These are phyloP conservation scores for Fusarium sp. DNA, from an alignment of 2,329 filamentous ascomycete species.

Conservation along the genomic window DNA sequence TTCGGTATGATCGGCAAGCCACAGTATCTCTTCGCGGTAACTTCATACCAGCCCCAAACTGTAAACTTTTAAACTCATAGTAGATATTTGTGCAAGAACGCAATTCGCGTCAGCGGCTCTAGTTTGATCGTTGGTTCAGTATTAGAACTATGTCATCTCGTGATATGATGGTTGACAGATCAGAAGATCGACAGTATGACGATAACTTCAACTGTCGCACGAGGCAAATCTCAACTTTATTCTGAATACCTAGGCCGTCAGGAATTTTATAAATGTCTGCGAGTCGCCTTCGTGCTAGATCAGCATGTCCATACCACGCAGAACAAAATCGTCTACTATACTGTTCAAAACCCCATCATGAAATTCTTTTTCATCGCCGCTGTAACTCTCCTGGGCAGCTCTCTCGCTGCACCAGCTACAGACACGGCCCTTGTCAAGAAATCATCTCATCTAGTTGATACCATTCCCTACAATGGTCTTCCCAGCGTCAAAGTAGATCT, in stretches of 20 bases:
- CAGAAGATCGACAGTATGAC: neutral
- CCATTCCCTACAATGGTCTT: neutral
- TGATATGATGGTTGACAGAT: neutral
- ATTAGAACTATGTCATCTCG: neutral
- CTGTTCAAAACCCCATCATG: neutral
- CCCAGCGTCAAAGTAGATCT: neutral
- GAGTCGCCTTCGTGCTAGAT: rapidly evolving
- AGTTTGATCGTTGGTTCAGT: rapidly evolving
- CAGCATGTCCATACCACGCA: no score
- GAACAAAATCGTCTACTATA: neutral
- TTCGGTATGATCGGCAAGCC: conserved; percentile 2
- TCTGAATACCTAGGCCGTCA: rapidly evolving
- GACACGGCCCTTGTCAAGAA: neutral
- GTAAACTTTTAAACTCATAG: neutral
- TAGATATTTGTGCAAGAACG: neutral
- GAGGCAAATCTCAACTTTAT: neutral
- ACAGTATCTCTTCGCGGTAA: neutral
- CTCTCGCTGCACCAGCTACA: neutral
- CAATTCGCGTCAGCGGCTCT: neutral
- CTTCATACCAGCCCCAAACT: conserved; percentile 10
- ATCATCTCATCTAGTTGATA: neutral
- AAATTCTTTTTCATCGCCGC: neutral
- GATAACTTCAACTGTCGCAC: neutral
- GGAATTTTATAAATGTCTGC: neutral
- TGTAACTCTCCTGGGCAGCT: neutral